These are phyloP conservation scores for Taphrina communis DNA, from an alignment of 1,139 yeast species.

Conservation along the genomic window DNA sequence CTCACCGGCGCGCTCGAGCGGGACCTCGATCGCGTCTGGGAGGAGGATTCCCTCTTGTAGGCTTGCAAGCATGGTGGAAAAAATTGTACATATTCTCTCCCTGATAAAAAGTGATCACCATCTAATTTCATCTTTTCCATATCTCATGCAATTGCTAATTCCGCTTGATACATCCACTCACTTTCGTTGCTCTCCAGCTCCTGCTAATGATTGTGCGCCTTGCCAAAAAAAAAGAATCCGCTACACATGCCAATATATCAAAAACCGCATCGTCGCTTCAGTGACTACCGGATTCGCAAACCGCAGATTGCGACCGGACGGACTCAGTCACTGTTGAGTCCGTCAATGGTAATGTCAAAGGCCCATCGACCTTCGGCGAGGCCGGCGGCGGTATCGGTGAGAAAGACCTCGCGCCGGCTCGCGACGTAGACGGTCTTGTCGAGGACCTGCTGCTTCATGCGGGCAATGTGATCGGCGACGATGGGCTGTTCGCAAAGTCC, in stretches of 20 bases:
- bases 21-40: conserved; percentile 22
- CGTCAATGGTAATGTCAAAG: conserved; percentile 43
- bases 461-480: conserved; percentile 49
- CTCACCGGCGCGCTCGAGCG: conserved; percentile 27
- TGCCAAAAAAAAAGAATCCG: too few species aligned
- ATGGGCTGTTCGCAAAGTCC: conserved; percentile 61
- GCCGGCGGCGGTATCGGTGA: conserved; percentile 52
- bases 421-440: conserved; percentile 54
- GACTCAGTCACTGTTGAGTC: conserved; percentile 1
- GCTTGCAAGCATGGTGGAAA: too few species aligned
- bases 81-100: neutral
- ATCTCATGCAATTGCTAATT: conserved; percentile 9
- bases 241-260: too few species aligned
- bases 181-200: too few species aligned
- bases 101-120: neutral
- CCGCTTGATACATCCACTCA: too few species aligned
- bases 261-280: too few species aligned
- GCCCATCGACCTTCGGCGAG: conserved; percentile 52
- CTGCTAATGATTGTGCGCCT: too few species aligned
- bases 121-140: conserved; percentile 1
- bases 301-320: too few species aligned
- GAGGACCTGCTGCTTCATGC: conserved; percentile 50
- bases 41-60: conserved; percentile 15
- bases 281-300: too few species aligned
- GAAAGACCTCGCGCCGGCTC: conserved; percentile 50